Evolutionary conservation across 2,329 filamentous ascomycete species (phyloP).

Genomic region (Fusarium metavorans): DNA sequence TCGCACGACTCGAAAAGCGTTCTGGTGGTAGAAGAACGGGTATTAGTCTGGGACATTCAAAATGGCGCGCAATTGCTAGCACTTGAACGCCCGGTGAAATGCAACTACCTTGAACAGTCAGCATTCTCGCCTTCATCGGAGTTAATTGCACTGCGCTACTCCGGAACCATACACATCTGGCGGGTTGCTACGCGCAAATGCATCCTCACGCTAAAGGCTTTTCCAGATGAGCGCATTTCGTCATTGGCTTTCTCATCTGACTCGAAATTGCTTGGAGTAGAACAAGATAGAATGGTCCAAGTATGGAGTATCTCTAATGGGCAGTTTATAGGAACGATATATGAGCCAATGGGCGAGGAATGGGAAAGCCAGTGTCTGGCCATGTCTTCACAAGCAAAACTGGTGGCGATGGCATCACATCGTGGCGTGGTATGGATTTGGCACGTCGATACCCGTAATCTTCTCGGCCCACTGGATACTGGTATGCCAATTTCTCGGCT

Average conservation of each 20-base stretch:
- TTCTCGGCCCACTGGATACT: neutral
- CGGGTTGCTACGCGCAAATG: neutral
- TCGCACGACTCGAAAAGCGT: neutral
- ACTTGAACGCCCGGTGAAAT: neutral
- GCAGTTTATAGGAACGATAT: too few relatives aligned
- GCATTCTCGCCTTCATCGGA: neutral
- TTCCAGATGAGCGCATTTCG: too few relatives aligned
- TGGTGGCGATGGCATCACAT: neutral
- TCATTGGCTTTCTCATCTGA: too few relatives aligned
- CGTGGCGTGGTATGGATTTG: neutral
- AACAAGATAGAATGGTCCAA: too few relatives aligned
- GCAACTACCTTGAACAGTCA: neutral
- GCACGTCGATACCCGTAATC: neutral
- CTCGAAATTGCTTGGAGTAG: too few relatives aligned
- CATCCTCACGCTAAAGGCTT: neutral
- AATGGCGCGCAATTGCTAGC: neutral
- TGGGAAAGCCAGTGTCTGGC: too few relatives aligned
- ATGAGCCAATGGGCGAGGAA: too few relatives aligned
- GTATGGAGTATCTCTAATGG: too few relatives aligned
- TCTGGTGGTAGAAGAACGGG: neutral
- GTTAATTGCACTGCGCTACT: neutral
- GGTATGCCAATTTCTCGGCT: neutral
- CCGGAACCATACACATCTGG: neutral
- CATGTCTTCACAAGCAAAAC: too few relatives aligned
- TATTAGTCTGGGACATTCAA: neutral